These are phyloP conservation scores for Wilcoxina mikolae DNA, from an alignment of 495 filamentous ascomycete genomes.

Conservation along the genomic window DNA sequence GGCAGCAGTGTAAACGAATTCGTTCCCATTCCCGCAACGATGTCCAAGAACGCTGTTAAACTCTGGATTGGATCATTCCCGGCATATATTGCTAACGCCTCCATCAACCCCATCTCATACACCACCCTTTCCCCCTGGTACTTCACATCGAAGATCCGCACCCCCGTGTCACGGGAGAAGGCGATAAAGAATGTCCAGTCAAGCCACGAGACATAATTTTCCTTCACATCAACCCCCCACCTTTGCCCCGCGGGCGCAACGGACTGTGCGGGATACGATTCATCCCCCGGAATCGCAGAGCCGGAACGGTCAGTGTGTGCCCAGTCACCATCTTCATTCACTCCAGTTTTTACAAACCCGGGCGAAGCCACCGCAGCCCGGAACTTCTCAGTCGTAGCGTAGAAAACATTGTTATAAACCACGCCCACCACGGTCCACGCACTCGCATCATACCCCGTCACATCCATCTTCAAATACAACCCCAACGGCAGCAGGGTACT, in stretches of 20 bases:
- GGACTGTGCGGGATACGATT: slow-evolving; percentile 28
- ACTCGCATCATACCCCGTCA: slow-evolving; percentile 35
- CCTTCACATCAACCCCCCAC: slow-evolving; percentile 32
- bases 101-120: slow-evolving; percentile 42
- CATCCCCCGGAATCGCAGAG: slow-evolving; percentile 31
- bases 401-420: slow-evolving; percentile 39
- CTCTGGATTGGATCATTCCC: slow-evolving; percentile 37
- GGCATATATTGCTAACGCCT: slow-evolving; percentile 43
- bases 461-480: slow-evolving; percentile 19
- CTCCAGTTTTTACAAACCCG: slow-evolving; percentile 33
- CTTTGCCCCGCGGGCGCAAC: slow-evolving; percentile 29
- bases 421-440: slow-evolving; percentile 37
- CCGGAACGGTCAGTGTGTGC: slow-evolving; percentile 27
- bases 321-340: slow-evolving; percentile 37
- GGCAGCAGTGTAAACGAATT: slow-evolving; percentile 35
- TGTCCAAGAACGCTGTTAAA: slow-evolving; percentile 34
- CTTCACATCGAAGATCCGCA: slow-evolving; percentile 36
- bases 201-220: slow-evolving; percentile 41
- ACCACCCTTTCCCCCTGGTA: slow-evolving; percentile 41
- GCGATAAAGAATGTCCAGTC: slow-evolving; percentile 40
- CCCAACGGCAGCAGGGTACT: background rate
- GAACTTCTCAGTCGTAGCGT: slow-evolving; percentile 33
- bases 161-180: slow-evolving; percentile 33
- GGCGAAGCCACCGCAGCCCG: slow-evolving; percentile 31
- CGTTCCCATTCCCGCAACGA: slow-evolving; percentile 36